Conservation (phyloP, 192 early-diverging fungal genomes). For the Coemansia sp. region DNA sequence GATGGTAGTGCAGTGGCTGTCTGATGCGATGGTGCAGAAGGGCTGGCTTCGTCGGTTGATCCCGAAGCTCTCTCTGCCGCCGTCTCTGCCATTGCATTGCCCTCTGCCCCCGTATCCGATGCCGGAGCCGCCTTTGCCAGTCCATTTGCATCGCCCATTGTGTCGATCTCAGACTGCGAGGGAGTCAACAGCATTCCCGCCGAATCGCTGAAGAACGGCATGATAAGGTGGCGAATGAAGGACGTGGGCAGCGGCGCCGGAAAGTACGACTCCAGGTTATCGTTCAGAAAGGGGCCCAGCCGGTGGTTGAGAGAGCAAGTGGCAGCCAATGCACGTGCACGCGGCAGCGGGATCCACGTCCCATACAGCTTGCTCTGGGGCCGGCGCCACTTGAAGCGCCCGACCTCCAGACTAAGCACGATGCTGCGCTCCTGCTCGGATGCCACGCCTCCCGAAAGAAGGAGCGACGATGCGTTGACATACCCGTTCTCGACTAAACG, state of each 20-base stretch:
- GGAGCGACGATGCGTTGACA: conserved; percentile 82
- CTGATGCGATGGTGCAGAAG: not conserved
- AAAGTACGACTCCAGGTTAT: conserved; percentile 68
- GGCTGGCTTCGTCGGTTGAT: not conserved
- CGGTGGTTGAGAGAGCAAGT: conserved; percentile 77
- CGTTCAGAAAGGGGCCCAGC: conserved; percentile 74
- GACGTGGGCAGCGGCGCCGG: conserved; percentile 60
- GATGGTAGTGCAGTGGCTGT: not conserved
- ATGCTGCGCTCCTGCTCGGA: conserved; percentile 83
- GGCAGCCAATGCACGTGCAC: conserved; percentile 80
- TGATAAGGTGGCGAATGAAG: conserved; percentile 54
- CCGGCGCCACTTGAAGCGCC: conserved; percentile 71
- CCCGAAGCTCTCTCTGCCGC: not conserved
- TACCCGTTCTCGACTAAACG: conserved; percentile 80
- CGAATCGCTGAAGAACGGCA: conserved; percentile 47
- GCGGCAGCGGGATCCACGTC: conserved; percentile 89
- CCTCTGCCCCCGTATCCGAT: not conserved
- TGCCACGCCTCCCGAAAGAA: conserved; percentile 84
- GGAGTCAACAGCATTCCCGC: conserved; percentile 20
- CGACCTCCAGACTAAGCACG: conserved; percentile 81
- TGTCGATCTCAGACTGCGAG: conserved; percentile 1
- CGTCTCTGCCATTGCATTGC: not conserved
- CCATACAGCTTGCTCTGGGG: conserved; percentile 72
- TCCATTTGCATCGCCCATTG: not conserved
- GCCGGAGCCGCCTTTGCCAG: not conserved